Percentiles rank a stretch among this genome's conserved stretches.
Conservation (phyloP, 192 early-diverging fungal genomes). For the Rhizophagus sp. region DNA sequence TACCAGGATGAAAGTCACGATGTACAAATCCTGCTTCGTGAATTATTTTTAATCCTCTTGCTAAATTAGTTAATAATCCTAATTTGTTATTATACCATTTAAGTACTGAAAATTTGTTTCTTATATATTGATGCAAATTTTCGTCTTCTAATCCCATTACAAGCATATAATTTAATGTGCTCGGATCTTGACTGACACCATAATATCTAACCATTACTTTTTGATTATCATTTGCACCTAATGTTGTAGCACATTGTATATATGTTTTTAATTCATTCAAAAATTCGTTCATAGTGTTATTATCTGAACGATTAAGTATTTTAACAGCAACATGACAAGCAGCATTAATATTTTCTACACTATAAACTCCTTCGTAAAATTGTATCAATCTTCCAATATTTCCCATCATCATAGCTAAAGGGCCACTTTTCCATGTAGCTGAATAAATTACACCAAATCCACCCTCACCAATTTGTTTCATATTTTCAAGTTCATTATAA, state of each 20-base stretch:
- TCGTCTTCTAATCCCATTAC: constrained; percentile 35
- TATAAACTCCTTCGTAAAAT: not conserved
- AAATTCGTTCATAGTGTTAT: not conserved
- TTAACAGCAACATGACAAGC: not conserved
- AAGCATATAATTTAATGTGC: constrained; percentile 39
- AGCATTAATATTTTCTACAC: no score
- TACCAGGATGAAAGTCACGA: constrained; percentile 34
- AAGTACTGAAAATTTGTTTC: constrained; percentile 31
- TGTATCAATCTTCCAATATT: no score
- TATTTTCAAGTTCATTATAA: constrained; percentile 11
- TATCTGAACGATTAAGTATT: no score
- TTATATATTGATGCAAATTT: constrained; percentile 39
- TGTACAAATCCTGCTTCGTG: constrained; percentile 45
- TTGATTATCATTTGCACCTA: not conserved
- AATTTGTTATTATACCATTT: constrained; percentile 33
- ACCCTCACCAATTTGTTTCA: not conserved
- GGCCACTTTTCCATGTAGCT: not conserved
- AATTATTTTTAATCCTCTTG: constrained; percentile 43
- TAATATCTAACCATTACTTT: not conserved
- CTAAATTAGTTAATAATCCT: constrained; percentile 34
- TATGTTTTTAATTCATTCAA: not conserved
- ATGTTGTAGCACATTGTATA: not conserved
- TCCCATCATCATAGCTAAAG: not conserved
- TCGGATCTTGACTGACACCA: constrained; percentile 19
- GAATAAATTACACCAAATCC: not conserved